Base-by-base conservation (phyloP, 2,329 filamentous ascomycete species). In the Fusarium avenaceum region DNA sequence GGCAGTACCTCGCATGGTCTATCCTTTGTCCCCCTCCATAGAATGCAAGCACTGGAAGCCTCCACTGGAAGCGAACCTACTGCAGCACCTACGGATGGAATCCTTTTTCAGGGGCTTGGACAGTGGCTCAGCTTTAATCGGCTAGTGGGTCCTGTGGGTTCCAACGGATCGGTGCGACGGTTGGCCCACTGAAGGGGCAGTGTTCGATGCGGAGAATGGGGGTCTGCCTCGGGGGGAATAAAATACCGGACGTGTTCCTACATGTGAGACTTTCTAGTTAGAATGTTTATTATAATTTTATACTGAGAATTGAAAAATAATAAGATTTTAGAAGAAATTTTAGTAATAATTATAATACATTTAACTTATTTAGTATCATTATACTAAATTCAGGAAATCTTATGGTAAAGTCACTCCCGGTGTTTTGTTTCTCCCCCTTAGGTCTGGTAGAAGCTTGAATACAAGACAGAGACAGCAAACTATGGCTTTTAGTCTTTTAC, bases 131-230 rank as follows among this genome's bases (percentile, higher is more conserved):
- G 53, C 53, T 55, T 48, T 60, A 48, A 61, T 38, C 22, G 20
- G 50, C 26, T 50, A 66, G 55, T 32, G 51, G 60, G 63, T 47
- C 57, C 60, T 46, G 55, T 32, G 51, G 60, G 63, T 50, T 63
- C 60, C 49, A 56, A 46, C 50, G 35, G 60, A 52, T 54, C 61
- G 65, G 65, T 47, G 60, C 54, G 46, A 65, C 11, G 60, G 26
- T 49, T 33, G 50, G 50, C 60, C 65, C 65, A 68, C 60, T 47
- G 22, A 20, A 46, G 59, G 42, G 65, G 65, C 65, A 61, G 65
- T 69, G 65, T 44, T 40, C 19, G 35, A 43, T 40, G 47, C 48
- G 40, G 62, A 49, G 33, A 35, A 35, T 19, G 42, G 19, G 42
- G 19, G 32, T 47, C 33, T 42, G 30, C 7, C 24, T 24, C 24